These are phyloP conservation scores for Populus hybrid DNA, from an alignment of 441 rosid species.

Conservation along the genomic window DNA sequence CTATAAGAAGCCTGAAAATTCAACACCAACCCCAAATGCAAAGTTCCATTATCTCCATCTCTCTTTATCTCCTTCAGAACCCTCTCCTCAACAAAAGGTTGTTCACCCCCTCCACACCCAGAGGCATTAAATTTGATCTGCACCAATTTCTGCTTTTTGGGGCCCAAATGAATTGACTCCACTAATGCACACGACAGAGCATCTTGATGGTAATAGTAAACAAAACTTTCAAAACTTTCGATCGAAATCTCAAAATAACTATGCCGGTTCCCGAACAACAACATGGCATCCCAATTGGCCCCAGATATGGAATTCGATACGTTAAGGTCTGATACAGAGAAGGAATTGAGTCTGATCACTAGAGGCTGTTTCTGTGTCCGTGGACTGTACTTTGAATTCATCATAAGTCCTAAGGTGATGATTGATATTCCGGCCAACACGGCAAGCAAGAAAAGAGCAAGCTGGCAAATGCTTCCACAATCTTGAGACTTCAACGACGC, in stretches of 20 bases:
- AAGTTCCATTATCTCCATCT: constrained; percentile 1
- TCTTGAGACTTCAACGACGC: neutral
- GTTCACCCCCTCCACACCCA: constrained; percentile 11
- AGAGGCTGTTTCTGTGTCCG: constrained; percentile 8
- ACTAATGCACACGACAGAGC: constrained; percentile 6
- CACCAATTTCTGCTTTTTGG: constrained; percentile 11
- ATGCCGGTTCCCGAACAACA: constrained; percentile 10
- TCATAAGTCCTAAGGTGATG: neutral
- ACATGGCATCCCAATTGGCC: constrained; percentile 10
- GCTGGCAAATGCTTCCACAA: neutral
- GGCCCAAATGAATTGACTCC: constrained; percentile 1
- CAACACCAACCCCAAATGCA: neutral
- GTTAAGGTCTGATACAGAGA: constrained; percentile 3
- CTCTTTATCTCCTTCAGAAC: constrained; percentile 4
- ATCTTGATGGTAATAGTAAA: neutral
- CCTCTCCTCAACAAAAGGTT: constrained; percentile 3
- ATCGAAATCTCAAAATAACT: neutral
- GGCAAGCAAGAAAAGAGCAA: neutral
- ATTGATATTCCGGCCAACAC: neutral
- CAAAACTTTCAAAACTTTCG: neutral
- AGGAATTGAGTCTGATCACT: constrained; percentile 6
- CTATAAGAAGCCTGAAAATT: constrained; percentile 7
- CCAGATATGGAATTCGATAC: neutral
- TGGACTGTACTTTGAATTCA: constrained; percentile 13
- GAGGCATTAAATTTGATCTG: neutral